These are phyloP conservation scores for Dipteronia dyeriana DNA, from an alignment of 345 rosid genomes.

Conservation along the genomic window DNA sequence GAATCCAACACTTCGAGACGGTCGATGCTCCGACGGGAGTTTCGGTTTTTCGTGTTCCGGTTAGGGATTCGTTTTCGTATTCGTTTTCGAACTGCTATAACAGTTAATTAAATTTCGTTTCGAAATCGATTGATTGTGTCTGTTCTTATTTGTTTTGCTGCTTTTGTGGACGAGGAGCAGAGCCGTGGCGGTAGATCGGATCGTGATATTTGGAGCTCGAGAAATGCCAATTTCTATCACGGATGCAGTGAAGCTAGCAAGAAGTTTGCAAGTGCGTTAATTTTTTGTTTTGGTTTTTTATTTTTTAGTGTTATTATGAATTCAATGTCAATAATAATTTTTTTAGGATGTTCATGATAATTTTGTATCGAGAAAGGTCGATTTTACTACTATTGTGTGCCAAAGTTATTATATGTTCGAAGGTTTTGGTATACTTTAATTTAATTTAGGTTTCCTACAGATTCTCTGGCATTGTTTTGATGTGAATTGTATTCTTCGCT, in stretches of 20 bases:
- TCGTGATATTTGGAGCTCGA: constrained; percentile 82
- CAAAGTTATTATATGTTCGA: not conserved
- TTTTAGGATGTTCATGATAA: not conserved
- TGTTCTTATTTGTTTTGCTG: not conserved
- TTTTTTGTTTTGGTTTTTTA: not conserved
- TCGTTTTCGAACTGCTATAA: too few species aligned
- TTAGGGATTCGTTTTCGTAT: constrained; percentile 40
- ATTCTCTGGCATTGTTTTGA: not conserved
- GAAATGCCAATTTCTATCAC: constrained; percentile 50
- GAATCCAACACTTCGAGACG: constrained; percentile 31
- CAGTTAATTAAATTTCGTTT: not conserved
- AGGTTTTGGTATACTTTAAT: too few species aligned
- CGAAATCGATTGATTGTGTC: not conserved
- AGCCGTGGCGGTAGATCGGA: constrained; percentile 59
- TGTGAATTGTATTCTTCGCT: constrained; percentile 11
- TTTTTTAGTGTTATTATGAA: not conserved
- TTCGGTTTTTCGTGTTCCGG: constrained; percentile 64
- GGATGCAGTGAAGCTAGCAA: constrained; percentile 79
- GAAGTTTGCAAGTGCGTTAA: constrained; percentile 59
- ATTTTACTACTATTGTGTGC: not conserved
- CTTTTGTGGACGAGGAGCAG: constrained; percentile 38
- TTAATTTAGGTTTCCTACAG: not conserved
- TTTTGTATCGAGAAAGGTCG: not conserved
- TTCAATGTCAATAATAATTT: not conserved
- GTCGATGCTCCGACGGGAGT: constrained; percentile 33